phyloP scores from a whole-genome alignment of 805 yeast species.

The Maudiozyma bulderi region DNA sequence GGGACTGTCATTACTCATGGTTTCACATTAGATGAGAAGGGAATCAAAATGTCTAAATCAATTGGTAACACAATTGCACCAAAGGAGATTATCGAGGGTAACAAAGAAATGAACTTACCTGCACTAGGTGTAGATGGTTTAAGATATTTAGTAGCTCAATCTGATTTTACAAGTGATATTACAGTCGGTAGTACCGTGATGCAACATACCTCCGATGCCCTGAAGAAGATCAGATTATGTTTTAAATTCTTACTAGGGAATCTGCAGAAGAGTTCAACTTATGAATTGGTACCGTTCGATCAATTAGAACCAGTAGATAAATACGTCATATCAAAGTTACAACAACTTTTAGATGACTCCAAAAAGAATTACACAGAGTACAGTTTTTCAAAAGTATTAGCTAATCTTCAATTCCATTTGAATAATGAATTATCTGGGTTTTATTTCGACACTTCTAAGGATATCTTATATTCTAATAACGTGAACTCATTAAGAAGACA shows the following conservation, averaged over 20 bases:
- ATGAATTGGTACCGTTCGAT: slow-evolving; percentile 31
- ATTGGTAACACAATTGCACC: slow-evolving; percentile 78
- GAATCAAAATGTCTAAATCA: slow-evolving; percentile 89
- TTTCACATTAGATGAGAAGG: slow-evolving; percentile 76
- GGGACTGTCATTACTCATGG: slow-evolving; percentile 82
- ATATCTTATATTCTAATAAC: slow-evolving; percentile 67
- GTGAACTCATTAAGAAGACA: slow-evolving; percentile 30
- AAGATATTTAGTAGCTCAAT: slow-evolving; percentile 81
- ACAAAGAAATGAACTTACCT: slow-evolving; percentile 39
- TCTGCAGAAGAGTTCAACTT: slow-evolving; percentile 35
- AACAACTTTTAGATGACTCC: slow-evolving; percentile 35
- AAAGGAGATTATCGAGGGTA: slow-evolving; percentile 53
- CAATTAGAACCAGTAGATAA: slow-evolving; percentile 45
- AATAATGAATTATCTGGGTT: slow-evolving; percentile 68
- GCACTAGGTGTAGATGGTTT: slow-evolving; percentile 84
- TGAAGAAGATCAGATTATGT: slow-evolving; percentile 75
- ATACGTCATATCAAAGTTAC: slow-evolving; percentile 48
- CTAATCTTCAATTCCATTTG: slow-evolving; percentile 59
- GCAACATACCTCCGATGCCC: slow-evolving; percentile 65
- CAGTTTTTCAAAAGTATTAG: slow-evolving; percentile 63
- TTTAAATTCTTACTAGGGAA: slow-evolving; percentile 78
- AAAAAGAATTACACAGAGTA: slow-evolving; percentile 41
- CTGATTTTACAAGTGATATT: slow-evolving; percentile 78
- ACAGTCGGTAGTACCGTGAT: slow-evolving; percentile 62
- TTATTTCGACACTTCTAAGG: slow-evolving; percentile 82